Conservation (phyloP, 108 stramenopile species). For the Fragilaria radians region DNA sequence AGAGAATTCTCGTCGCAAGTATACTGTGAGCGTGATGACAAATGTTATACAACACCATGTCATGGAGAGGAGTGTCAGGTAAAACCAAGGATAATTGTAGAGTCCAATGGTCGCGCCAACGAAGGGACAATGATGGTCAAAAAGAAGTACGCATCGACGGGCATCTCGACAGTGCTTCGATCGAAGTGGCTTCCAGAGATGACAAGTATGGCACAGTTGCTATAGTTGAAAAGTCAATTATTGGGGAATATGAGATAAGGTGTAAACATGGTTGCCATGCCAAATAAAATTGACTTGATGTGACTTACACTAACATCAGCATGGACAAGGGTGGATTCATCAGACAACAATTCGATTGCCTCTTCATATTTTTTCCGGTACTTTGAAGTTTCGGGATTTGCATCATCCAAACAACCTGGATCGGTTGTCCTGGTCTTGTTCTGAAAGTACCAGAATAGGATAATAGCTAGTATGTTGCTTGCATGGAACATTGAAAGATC, state of each 20-base stretch:
- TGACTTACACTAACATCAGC: background rate
- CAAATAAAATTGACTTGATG: background rate
- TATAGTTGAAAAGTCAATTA: conserved; percentile 6
- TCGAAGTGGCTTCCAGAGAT: conserved; percentile 87
- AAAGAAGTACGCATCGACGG: conserved; percentile 84
- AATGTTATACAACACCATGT: conserved; percentile 19
- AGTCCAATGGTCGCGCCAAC: conserved; percentile 92
- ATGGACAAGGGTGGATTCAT: conserved; percentile 25
- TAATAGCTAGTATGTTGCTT: conserved; percentile 33
- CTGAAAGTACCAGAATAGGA: conserved; percentile 54
- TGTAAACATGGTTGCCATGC: background rate
- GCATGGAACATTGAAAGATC: conserved; percentile 49
- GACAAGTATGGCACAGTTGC: conserved; percentile 93
- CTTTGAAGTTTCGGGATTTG: conserved; percentile 29
- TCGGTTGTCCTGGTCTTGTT: conserved; percentile 53
- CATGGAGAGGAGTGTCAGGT: conserved; percentile 64
- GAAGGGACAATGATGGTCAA: conserved; percentile 99
- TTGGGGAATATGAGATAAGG: background rate
- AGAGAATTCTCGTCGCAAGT: conserved; percentile 23
- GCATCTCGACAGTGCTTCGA: conserved; percentile 92
- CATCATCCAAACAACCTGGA: conserved; percentile 54
- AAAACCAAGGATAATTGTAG: conserved; percentile 95
- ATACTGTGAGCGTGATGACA: conserved; percentile 41
- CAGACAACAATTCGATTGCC: conserved; percentile 60
- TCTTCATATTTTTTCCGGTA: conserved; percentile 67